Conservation (phyloP, 2,329 filamentous ascomycete genomes). For the Xylariaceae sp. region DNA sequence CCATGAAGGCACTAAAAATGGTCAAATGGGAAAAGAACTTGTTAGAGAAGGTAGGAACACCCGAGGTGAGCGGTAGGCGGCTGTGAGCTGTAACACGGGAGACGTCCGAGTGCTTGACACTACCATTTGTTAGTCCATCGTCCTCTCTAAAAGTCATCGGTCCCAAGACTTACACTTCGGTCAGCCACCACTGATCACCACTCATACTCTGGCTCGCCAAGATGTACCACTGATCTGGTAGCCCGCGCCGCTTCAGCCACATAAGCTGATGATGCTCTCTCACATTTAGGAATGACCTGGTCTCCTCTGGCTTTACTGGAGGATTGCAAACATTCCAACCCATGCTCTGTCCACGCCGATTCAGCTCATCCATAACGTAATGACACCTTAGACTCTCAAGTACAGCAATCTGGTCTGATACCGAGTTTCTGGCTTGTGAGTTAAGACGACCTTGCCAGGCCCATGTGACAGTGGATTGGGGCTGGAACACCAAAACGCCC, state of each 20-base stretch:
- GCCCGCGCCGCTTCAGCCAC: constrained; percentile 70
- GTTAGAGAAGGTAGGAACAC: constrained; percentile 44
- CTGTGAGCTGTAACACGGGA: constrained; percentile 33
- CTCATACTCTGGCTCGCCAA: constrained; percentile 67
- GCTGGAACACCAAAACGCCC: constrained; percentile 70
- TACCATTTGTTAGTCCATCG: background rate
- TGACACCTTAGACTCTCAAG: constrained; percentile 62
- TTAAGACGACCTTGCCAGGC: constrained; percentile 67
- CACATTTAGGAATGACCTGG: constrained; percentile 61
- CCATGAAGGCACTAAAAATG: constrained; percentile 48
- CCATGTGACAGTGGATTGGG: constrained; percentile 55
- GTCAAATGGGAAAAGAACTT: constrained; percentile 53
- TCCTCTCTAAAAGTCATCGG: too few relatives aligned
- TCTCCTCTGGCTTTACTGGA: constrained; percentile 51
- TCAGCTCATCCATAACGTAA: constrained; percentile 61
- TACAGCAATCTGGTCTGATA: constrained; percentile 53
- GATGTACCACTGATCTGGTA: constrained; percentile 70
- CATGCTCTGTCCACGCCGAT: constrained; percentile 56
- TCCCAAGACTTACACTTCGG: constrained; percentile 54
- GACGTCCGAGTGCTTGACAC: constrained; percentile 18
- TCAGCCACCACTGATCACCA: constrained; percentile 78
- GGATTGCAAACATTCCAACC: constrained; percentile 60
- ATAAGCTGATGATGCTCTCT: constrained; percentile 61
- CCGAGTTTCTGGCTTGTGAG: constrained; percentile 49
- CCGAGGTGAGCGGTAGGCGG: constrained; percentile 43